phyloP scores from a whole-genome alignment of 306 rosid species.

The Medicago ruthenica region DNA sequence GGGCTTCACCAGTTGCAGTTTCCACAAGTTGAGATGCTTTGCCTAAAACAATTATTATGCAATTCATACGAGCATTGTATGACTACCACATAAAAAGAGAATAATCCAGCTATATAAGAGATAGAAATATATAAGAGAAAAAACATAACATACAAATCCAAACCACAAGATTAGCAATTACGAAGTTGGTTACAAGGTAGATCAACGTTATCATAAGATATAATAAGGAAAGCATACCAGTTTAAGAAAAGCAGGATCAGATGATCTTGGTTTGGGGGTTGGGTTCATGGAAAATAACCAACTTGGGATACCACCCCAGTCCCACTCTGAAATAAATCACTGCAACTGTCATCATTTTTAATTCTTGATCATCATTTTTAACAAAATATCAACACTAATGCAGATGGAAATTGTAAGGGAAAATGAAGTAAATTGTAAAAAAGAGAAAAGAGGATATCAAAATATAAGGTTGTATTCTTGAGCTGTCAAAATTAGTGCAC shows the following conservation, averaged over 20 bases:
- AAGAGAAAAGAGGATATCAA: constrained; percentile 28
- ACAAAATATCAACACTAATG: constrained; percentile 35
- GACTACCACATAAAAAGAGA: too few species aligned
- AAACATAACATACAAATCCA: too few species aligned
- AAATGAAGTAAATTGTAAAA: background rate
- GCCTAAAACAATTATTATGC: too few species aligned
- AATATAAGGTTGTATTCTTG: background rate
- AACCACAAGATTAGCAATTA: background rate
- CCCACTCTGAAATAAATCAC: constrained; percentile 84
- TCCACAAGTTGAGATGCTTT: too few species aligned
- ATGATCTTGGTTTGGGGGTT: constrained; percentile 74
- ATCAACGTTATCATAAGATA: constrained; percentile 20
- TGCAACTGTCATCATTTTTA: constrained; percentile 31
- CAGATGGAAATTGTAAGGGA: constrained; percentile 7
- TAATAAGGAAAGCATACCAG: constrained; percentile 59
- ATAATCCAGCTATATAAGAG: too few species aligned
- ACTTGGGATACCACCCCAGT: constrained; percentile 92
- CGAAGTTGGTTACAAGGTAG: background rate
- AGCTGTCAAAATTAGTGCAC: constrained; percentile 34
- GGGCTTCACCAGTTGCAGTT: too few species aligned
- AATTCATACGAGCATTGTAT: too few species aligned
- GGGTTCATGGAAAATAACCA: constrained; percentile 79
- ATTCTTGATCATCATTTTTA: constrained; percentile 32
- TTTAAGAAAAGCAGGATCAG: constrained; percentile 74
- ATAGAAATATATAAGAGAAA: too few species aligned